A percentile compares a stretch with the other conserved stretches of the same genome.
These are phyloP conservation scores for Lichtheimia hyalospora DNA, from an alignment of 371 early-diverging fungal species.

Conservation along the genomic window DNA sequence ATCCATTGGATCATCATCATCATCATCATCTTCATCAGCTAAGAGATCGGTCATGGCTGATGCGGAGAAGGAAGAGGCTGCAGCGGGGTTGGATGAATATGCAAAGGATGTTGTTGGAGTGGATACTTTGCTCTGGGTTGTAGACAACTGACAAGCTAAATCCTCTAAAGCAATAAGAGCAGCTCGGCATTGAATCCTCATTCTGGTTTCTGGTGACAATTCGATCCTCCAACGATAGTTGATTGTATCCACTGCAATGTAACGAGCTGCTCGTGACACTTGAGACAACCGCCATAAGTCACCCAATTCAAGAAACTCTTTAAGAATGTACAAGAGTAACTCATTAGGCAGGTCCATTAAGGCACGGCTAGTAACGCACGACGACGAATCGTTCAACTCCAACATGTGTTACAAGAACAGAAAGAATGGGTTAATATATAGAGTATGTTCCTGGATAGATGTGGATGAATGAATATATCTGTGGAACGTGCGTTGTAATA, in stretches of 20 bases:
- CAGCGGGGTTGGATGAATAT: constrained; percentile 4
- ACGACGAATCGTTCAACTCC: background rate
- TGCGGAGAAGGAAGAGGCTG: background rate
- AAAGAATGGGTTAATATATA: background rate
- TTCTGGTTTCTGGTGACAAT: constrained; percentile 20
- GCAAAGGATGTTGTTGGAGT: constrained; percentile 6
- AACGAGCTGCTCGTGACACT: constrained; percentile 27
- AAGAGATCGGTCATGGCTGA: background rate
- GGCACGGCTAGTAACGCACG: constrained; percentile 5
- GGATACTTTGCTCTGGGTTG: constrained; percentile 17
- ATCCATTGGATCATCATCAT: constrained; percentile 4
- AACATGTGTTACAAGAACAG: background rate
- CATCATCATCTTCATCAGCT: constrained; percentile 2
- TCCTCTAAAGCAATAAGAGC: constrained; percentile 38
- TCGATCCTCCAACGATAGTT: constrained; percentile 42
- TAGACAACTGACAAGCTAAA: constrained; percentile 26
- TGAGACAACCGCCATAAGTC: constrained; percentile 41
- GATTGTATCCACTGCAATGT: constrained; percentile 35
- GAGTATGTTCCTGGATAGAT: background rate
- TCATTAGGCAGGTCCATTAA: constrained; percentile 38
- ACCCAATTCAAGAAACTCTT: constrained; percentile 31
- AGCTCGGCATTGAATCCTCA: constrained; percentile 43
- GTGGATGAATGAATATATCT: background rate
- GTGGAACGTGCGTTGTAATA: background rate
- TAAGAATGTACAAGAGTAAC: constrained; percentile 34